Conservation (phyloP, 2,329 filamentous ascomycete species). For the Plectosphaerella cucumerina region DNA sequence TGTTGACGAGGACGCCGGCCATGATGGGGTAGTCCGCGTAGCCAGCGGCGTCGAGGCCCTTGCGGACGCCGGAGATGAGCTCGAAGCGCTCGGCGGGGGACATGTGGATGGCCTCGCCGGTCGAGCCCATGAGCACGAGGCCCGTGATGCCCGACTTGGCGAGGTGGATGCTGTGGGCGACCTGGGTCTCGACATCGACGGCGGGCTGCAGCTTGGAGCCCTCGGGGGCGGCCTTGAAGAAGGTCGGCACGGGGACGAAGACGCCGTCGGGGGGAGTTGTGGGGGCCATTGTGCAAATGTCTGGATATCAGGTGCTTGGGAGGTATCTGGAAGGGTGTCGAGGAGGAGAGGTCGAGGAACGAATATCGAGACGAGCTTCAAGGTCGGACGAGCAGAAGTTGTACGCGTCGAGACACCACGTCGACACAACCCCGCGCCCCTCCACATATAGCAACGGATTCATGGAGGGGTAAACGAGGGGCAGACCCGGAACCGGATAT, state of each 20-base stretch:
- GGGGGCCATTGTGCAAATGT: neutral
- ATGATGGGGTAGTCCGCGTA: conserved; percentile 53
- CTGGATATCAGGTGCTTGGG: no score
- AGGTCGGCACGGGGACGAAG: conserved; percentile 58
- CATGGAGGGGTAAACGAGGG: no score
- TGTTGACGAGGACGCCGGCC: conserved; percentile 50
- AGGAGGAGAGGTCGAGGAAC: no score
- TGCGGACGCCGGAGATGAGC: conserved; percentile 48
- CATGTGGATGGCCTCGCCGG: conserved; percentile 60
- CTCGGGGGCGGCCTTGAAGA: conserved; percentile 43
- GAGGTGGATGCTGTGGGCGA: conserved; percentile 54
- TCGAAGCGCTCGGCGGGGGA: conserved; percentile 50
- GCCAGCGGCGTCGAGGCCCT: conserved; percentile 49
- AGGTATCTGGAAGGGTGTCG: no score
- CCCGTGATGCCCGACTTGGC: conserved; percentile 55
- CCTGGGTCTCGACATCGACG: conserved; percentile 55
- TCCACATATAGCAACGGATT: no score
- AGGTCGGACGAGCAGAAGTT: no score
- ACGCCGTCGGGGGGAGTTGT: conserved; percentile 40
- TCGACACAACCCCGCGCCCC: no score
- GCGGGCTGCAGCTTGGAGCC: conserved; percentile 40
- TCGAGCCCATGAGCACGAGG: conserved; percentile 58
- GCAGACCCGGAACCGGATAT: no score
- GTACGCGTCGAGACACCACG: no score
- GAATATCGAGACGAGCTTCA: no score